Percentiles rank a stretch among this genome's conserved stretches.
Conservation (phyloP, 2,329 filamentous ascomycete genomes). For the Hypoxylon sp. region DNA sequence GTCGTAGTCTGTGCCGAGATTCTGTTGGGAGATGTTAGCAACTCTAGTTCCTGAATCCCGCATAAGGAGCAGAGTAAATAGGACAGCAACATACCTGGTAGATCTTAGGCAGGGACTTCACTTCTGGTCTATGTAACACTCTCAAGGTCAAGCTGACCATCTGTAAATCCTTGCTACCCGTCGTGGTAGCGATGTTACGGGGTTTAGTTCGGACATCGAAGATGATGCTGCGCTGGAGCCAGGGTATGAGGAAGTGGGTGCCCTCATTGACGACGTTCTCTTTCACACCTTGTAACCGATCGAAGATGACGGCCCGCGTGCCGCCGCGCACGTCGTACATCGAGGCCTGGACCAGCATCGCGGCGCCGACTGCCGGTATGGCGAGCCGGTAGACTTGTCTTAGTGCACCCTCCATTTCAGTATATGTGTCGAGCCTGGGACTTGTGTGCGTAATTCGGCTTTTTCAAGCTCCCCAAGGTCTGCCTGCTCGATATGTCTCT, state of each 20-base stretch:
- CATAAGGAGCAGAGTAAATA: background rate
- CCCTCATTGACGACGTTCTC: slow-evolving; percentile 94
- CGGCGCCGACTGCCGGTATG: slow-evolving; percentile 78
- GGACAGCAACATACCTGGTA: slow-evolving; percentile 80
- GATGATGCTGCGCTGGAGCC: slow-evolving; percentile 93
- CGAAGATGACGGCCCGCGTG: slow-evolving; percentile 96
- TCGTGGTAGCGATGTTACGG: slow-evolving; percentile 96
- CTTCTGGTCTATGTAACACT: slow-evolving; percentile 94
- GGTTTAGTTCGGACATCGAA: slow-evolving; percentile 99
- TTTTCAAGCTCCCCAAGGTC: slow-evolving; percentile 13
- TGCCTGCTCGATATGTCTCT: slow-evolving; percentile 11
- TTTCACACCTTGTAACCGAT: slow-evolving; percentile 91
- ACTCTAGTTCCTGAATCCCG: too few relatives aligned
- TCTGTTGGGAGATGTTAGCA: slow-evolving; percentile 65
- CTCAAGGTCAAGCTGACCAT: slow-evolving; percentile 99
- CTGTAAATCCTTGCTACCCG: slow-evolving; percentile 98
- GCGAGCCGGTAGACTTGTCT: slow-evolving; percentile 75
- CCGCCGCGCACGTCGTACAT: slow-evolving; percentile 98
- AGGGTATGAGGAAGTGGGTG: slow-evolving; percentile 95
- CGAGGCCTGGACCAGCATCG: slow-evolving; percentile 78
- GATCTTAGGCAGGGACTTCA: slow-evolving; percentile 93
- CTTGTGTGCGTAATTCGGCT: slow-evolving; percentile 4
- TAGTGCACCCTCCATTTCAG: slow-evolving; percentile 68
- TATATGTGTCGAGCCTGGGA: slow-evolving; percentile 4
- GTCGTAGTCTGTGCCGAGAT: slow-evolving; percentile 97